Evolutionary conservation across 352 stramenopile genomes (phyloP).

Genomic region (Phytopythium litorale): DNA sequence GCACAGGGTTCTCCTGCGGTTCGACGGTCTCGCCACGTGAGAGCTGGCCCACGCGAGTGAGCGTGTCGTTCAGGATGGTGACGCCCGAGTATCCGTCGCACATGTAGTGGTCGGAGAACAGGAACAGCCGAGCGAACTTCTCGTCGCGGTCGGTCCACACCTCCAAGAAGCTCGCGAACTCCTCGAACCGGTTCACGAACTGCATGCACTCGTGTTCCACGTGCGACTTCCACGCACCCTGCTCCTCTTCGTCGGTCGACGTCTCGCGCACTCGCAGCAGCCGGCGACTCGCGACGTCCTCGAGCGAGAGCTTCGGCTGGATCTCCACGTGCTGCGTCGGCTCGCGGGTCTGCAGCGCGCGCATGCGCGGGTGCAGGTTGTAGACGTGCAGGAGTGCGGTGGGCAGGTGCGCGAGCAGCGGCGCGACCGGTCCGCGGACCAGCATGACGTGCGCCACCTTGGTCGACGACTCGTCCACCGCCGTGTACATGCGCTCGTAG

Average conservation of each 20-base stretch:
- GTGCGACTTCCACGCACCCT: conserved; percentile 11
- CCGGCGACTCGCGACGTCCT: conserved; percentile 15
- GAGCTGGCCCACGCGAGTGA: conserved; percentile 10
- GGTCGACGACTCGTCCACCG: conserved; percentile 19
- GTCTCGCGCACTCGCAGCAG: conserved; percentile 23
- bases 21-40: conserved; percentile 9
- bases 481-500: conserved; percentile 23
- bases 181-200: conserved; percentile 17
- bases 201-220: conserved; percentile 18
- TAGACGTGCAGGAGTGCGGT: conserved; percentile 23
- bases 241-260: conserved; percentile 15
- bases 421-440: conserved; percentile 8
- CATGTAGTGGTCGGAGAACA: conserved; percentile 52
- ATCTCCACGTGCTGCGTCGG: conserved; percentile 27
- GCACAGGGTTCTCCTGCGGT: conserved; percentile 15
- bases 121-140: conserved; percentile 25
- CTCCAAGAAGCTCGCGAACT: conserved; percentile 23
- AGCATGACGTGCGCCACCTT: conserved; percentile 27
- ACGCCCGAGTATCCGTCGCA: conserved; percentile 32
- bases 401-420: conserved; percentile 14
- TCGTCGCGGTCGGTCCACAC: conserved; percentile 14
- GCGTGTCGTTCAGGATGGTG: conserved; percentile 33
- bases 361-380: conserved; percentile 39
- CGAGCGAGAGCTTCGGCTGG: conserved; percentile 16
- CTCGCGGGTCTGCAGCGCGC: conserved; percentile 14